Conservation (phyloP, 345 rosid species). For the Brassica cretica region DNA sequence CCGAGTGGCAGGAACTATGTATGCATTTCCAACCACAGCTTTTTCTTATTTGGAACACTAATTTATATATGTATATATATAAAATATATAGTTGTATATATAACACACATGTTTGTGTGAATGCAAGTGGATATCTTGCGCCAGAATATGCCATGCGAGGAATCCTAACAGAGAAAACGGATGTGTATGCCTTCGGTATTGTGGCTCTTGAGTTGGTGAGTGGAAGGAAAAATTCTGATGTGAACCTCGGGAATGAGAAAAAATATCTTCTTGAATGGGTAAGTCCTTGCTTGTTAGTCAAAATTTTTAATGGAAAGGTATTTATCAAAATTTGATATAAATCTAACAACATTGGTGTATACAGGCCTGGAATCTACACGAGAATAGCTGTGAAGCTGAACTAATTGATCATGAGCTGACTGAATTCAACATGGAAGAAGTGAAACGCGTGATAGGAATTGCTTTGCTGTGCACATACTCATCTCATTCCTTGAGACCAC, state of each 20-base stretch:
- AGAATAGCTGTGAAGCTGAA: conserved; percentile 42
- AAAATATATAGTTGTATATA: neutral
- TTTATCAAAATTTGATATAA: neutral
- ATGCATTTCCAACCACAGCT: neutral
- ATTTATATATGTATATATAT: neutral
- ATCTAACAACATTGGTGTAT: neutral
- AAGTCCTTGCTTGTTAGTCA: neutral
- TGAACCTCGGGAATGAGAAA: conserved; percentile 28
- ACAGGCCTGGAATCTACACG: conserved; percentile 62
- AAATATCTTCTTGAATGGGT: conserved; percentile 70
- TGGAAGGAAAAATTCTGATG: conserved; percentile 43
- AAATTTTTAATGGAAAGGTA: neutral
- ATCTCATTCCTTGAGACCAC: conserved; percentile 48
- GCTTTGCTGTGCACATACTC: conserved; percentile 66
- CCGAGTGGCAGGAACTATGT: conserved; percentile 48
- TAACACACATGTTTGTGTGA: conserved; percentile 39
- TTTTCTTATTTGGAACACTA: neutral
- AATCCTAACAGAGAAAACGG: conserved; percentile 56
- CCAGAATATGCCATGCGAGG: conserved; percentile 73
- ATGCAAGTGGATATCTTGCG: conserved; percentile 54
- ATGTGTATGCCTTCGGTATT: conserved; percentile 55
- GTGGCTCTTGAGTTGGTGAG: conserved; percentile 46
- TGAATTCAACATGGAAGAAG: conserved; percentile 47
- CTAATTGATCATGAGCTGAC: conserved; percentile 45
- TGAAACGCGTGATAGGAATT: conserved; percentile 47